Base-by-base conservation (phyloP, 306 rosid genomes). In the Quercus glauca region DNA sequence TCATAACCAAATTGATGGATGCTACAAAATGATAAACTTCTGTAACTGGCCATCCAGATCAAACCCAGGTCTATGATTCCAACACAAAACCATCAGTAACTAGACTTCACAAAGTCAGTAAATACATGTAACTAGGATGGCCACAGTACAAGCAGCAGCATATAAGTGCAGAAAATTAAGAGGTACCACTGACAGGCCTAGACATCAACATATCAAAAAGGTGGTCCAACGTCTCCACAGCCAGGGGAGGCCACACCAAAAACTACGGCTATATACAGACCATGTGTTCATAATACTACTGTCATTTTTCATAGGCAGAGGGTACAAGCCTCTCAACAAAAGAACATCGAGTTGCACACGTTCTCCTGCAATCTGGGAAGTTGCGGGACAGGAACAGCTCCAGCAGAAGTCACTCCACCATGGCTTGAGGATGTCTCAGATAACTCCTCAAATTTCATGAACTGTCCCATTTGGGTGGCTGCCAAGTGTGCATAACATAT, bases 401-500 rank as follows among this genome's bases (percentile, higher is more conserved):
- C 98, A 0, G 86, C 83, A 25, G 89, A 80, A 3, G 89, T 72
- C 58, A 75, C 0, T 9, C 94, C 96, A 14, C 97, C 97, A 17
- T 90, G 97, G 82, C 96, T 90, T 0, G 99, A 95, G 6, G 92
- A 76, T 1, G 99, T 91, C 86, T 95, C 99, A 0, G 99, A 93
- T 41, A 83, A 78, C 0, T 91, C 97, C 14, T 94, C 98, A 18
- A 90, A 94, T 15, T 92, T 94, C 79, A 94, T 85, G 31, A 94
- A 92, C 74, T 91, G 95, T 0, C 91, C 93, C 67, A 94, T 72
- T 72, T 92, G 97, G 7, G 91, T 61, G 23, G 98, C 98, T 4
- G 98, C 98, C 79, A 94, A 76, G 84, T 94, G 98, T 1, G 98
- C 98, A 79, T 92, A 94, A 83, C 97, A 92, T 18, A 94, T 78